Evolutionary conservation across 257 asterid species (phyloP).

Genomic region (Solanum chilense): DNA sequence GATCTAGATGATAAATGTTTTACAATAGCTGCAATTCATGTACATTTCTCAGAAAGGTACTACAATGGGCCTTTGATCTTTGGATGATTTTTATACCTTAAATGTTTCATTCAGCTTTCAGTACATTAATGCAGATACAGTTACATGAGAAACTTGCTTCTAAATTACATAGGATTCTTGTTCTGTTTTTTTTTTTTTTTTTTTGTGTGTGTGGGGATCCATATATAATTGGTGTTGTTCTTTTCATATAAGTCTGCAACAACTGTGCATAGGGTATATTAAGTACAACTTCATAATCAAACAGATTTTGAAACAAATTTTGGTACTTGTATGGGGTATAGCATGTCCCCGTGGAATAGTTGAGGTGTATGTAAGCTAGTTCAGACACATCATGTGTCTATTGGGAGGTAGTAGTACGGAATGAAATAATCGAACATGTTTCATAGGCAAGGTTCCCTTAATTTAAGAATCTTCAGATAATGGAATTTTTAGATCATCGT

Average conservation of each 20-base stretch:
- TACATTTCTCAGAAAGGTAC: neutral
- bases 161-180: constrained; percentile 19
- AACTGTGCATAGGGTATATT: constrained; percentile 34
- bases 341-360: neutral
- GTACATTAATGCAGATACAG: no score
- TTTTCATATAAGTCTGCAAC: constrained; percentile 26
- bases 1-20: neutral
- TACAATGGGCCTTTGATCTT: neutral
- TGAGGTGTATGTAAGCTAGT: neutral
- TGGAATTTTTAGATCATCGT: no score
- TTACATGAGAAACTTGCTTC: neutral
- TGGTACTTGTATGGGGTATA: neutral
- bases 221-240: constrained; percentile 29
- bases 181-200: neutral
- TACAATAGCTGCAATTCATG: neutral
- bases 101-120: neutral
- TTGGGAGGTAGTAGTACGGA: no score
- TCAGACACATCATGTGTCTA: neutral
- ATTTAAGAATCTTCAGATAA: no score
- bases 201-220: constrained; percentile 13
- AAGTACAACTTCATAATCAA: neutral
- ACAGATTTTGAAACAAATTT: neutral
- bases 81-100: neutral
- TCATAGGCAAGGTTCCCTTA: no score
- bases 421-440: no score